Percentiles rank a stretch among this genome's conserved stretches.
These are phyloP conservation scores for Trametes cingulata DNA, from an alignment of 768 basidiomycete species.

Conservation along the genomic window DNA sequence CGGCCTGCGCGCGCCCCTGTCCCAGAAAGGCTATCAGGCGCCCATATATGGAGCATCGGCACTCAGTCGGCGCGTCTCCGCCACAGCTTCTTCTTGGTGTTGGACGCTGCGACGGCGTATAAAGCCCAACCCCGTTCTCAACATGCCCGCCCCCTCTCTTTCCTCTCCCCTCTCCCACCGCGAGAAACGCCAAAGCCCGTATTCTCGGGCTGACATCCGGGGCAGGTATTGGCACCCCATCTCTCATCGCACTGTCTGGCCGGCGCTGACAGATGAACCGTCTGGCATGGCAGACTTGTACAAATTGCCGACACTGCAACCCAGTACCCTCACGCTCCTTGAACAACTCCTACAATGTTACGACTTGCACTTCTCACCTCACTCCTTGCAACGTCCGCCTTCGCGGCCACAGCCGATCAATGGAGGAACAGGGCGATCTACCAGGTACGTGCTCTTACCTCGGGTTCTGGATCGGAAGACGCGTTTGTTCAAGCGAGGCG, in stretches of 20 bases:
- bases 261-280: neutral
- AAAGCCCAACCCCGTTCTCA: neutral
- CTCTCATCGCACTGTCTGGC: neutral
- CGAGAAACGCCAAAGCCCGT: neutral
- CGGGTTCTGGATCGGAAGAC: neutral
- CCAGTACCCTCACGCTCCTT: neutral
- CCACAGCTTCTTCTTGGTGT: neutral
- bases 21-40: neutral
- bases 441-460: slow-evolving; percentile 37
- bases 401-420: slow-evolving; percentile 44
- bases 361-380: slow-evolving; percentile 7
- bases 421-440: slow-evolving; percentile 59
- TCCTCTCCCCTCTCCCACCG: neutral
- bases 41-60: slow-evolving; percentile 5
- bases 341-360: neutral
- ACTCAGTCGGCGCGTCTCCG: neutral
- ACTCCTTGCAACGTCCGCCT: slow-evolving; percentile 24
- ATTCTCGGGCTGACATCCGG: neutral
- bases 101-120: slow-evolving; percentile 5
- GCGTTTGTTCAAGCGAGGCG: neutral
- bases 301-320: neutral
- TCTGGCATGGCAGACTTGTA: neutral
- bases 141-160: neutral
- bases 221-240: neutral
- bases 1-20: neutral